Evolutionary conservation across 257 asterid genomes (phyloP).

Genomic region (Osmanthus fragrans): DNA sequence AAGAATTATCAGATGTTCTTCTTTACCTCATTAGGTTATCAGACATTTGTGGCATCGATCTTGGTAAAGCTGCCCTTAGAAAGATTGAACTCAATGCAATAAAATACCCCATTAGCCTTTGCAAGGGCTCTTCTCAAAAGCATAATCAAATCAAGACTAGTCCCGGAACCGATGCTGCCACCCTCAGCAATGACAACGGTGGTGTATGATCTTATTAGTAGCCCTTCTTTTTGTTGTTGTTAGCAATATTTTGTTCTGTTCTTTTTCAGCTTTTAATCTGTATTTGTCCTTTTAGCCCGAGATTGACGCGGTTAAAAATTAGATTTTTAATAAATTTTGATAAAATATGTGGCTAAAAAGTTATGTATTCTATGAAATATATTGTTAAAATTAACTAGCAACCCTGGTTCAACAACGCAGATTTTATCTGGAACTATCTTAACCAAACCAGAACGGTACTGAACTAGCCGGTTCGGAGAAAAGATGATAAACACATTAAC

Average conservation of each 20-base stretch:
- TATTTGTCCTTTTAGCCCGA: neutral
- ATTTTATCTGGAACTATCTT: too few relatives aligned
- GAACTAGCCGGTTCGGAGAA: too few relatives aligned
- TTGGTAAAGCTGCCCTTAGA: neutral
- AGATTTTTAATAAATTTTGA: too few relatives aligned
- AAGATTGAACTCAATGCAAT: conserved; percentile 1
- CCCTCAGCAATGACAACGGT: neutral
- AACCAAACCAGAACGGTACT: too few relatives aligned
- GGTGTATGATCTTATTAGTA: neutral
- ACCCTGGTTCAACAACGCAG: too few relatives aligned
- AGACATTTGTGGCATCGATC: conserved; percentile 13
- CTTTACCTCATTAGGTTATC: conserved; percentile 8
- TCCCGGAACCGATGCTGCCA: neutral
- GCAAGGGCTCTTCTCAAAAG: neutral
- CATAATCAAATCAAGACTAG: neutral
- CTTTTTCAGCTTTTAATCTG: neutral
- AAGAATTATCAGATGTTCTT: conserved; percentile 4
- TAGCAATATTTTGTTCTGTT: neutral
- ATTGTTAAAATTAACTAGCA: too few relatives aligned
- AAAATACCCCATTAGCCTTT: conserved; percentile 4
- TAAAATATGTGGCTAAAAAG: too few relatives aligned
- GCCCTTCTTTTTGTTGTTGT: neutral
- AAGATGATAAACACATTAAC: too few relatives aligned
- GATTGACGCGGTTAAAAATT: too few relatives aligned
- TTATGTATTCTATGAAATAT: too few relatives aligned